phyloP scores from a whole-genome alignment of 2,329 filamentous ascomycete species.

The Penicillium sclerotigenum region DNA sequence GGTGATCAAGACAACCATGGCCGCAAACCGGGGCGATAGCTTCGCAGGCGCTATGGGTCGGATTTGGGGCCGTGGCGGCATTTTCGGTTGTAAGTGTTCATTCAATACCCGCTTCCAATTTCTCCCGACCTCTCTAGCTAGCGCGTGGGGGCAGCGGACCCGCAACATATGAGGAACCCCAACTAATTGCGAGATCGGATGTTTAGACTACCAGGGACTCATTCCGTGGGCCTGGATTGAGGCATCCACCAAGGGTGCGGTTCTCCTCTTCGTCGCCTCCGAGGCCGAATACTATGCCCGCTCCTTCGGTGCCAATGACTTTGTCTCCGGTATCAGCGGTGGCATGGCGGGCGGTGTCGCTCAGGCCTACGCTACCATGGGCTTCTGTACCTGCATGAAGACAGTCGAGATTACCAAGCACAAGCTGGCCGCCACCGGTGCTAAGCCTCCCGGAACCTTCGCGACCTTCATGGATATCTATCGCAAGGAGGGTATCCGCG shows the following conservation, averaged over 20 bases:
- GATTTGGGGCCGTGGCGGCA: constrained; percentile 91
- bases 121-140: constrained; percentile 17
- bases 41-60: constrained; percentile 76
- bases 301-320: constrained; percentile 76
- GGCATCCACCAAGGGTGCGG: constrained; percentile 98
- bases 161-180: constrained; percentile 11
- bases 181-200: constrained; percentile 12
- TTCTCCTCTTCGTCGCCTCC: constrained; percentile 97
- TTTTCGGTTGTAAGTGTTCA: constrained; percentile 75
- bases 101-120: constrained; percentile 7
- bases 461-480: constrained; percentile 97
- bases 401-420: constrained; percentile 99
- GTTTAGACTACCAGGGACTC: constrained; percentile 92
- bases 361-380: constrained; percentile 99
- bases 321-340: constrained; percentile 81
- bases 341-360: constrained; percentile 93
- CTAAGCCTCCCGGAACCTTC: constrained; percentile 85
- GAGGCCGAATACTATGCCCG: constrained; percentile 96
- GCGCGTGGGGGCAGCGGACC: constrained; percentile 12
- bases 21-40: constrained; percentile 86
- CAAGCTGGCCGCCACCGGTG: constrained; percentile 81
- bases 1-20: constrained; percentile 99
- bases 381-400: constrained; percentile 99
- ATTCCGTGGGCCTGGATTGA: constrained; percentile 99
- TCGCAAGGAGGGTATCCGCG: constrained; percentile 84